Conservation (phyloP, 208 protist species). For the Willaertia magna region DNA sequence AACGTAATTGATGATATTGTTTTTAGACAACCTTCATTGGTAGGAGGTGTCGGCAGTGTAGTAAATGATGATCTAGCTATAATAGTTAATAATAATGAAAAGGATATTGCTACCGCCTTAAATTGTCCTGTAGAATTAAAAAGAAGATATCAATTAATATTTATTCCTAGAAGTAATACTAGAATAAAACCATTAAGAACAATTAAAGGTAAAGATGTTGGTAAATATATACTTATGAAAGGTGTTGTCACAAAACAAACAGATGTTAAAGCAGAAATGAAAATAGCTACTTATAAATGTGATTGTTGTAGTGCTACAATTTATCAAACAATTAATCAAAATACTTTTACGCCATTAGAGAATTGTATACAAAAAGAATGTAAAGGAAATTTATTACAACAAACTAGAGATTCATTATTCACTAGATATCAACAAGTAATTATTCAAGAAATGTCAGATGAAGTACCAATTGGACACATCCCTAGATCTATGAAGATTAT, state of each 20-base stretch:
- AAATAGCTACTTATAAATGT: not conserved
- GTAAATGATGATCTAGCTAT: not conserved
- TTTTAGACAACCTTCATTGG: too few species aligned
- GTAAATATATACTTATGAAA: not conserved
- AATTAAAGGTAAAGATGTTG: not conserved
- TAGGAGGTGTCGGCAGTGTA: too few species aligned
- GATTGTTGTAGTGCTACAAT: not conserved
- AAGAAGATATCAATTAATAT: not conserved
- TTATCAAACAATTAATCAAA: slow-evolving; percentile 9
- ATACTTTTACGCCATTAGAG: not conserved
- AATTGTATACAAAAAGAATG: not conserved
- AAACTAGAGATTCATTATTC: not conserved
- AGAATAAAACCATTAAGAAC: not conserved
- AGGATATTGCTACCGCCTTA: not conserved
- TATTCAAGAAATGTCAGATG: slow-evolving; percentile 8
- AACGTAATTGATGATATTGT: not conserved
- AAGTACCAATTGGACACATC: slow-evolving; percentile 3
- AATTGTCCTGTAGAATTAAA: not conserved
- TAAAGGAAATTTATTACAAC: not conserved
- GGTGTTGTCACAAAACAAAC: slow-evolving; percentile 4
- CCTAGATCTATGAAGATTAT: not conserved
- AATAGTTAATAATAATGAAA: not conserved
- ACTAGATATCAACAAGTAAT: not conserved
- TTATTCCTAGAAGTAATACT: not conserved
- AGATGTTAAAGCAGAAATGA: slow-evolving; percentile 8